Conservation (phyloP, 305 asterid genomes). For the Lippia alba region DNA sequence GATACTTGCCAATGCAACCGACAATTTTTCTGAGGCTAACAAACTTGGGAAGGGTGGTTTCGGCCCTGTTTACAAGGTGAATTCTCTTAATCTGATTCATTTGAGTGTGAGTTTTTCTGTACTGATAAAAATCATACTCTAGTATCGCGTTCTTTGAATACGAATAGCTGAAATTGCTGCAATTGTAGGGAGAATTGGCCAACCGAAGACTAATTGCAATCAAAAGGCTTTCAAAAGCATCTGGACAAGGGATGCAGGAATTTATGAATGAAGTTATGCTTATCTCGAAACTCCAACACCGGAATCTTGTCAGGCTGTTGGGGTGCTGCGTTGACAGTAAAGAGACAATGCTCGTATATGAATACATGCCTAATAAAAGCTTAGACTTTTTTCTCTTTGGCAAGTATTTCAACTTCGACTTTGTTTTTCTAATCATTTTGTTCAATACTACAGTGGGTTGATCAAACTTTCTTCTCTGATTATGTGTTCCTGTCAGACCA, state of each 20-base stretch:
- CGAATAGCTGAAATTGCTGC: background rate
- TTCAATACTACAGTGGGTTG: too few species aligned
- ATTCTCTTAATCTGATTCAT: background rate
- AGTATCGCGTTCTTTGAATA: background rate
- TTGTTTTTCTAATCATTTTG: too few species aligned
- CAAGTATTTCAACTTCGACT: too few species aligned
- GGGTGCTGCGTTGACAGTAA: constrained; percentile 48
- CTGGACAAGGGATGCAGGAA: too few species aligned
- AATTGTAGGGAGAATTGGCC: constrained; percentile 39
- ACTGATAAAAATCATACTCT: background rate
- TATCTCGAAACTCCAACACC: constrained; percentile 56
- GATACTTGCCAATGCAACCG: constrained; percentile 45
- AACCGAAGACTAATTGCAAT: constrained; percentile 44
- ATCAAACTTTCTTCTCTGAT: background rate
- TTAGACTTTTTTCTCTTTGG: constrained; percentile 52
- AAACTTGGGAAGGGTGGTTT: constrained; percentile 66
- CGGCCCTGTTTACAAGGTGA: constrained; percentile 60
- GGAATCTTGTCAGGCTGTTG: constrained; percentile 50
- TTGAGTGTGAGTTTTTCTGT: too few species aligned
- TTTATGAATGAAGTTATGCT: too few species aligned
- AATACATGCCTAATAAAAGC: too few species aligned
- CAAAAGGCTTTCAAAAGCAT: too few species aligned
- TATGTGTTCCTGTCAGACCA: background rate
- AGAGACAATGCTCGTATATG: too few species aligned
- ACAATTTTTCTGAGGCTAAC: constrained; percentile 40